A percentile compares a stretch with the other conserved stretches of the same genome.
phyloP scores from a whole-genome alignment of 352 stramenopile genomes.

The Elongisporangium senticosum region DNA sequence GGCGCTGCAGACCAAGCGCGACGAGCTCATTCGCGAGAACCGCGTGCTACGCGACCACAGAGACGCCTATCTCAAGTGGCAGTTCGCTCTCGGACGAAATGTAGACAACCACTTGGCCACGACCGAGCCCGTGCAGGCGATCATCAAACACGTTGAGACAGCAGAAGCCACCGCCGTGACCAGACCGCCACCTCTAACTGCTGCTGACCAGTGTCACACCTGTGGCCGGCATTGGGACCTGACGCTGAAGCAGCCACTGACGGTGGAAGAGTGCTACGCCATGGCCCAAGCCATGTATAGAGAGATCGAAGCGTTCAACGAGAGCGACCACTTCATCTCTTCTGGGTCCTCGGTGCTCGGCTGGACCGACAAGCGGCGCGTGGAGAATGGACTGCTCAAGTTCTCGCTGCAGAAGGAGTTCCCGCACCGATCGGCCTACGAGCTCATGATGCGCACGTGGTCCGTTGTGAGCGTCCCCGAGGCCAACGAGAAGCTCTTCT shows the following conservation, averaged over 20 bases:
- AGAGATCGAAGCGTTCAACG: constrained; percentile 47
- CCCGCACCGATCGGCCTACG: constrained; percentile 6
- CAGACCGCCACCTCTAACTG: not conserved
- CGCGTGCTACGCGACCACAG: not conserved
- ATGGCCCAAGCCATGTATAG: constrained; percentile 41
- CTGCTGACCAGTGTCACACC: not conserved
- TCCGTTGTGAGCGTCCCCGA: constrained; percentile 11
- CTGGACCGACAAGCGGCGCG: constrained; percentile 22
- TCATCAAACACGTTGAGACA: not conserved
- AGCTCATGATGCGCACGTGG: constrained; percentile 18
- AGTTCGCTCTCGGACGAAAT: not conserved
- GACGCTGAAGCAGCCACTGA: not conserved
- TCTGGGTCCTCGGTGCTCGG: constrained; percentile 40
- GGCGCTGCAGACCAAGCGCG: not conserved
- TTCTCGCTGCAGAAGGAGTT: constrained; percentile 28
- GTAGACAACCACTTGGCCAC: not conserved
- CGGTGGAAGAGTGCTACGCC: constrained; percentile 1
- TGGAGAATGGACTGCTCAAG: constrained; percentile 26
- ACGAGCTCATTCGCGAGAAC: not conserved
- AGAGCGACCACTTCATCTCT: constrained; percentile 28
- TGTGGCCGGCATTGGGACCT: not conserved
- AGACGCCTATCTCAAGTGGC: not conserved
- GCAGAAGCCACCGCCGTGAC: not conserved
- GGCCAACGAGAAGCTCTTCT: constrained; percentile 20
- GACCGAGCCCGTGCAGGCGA: not conserved